Conservation (phyloP, 495 filamentous ascomycete species). For the Penicillium crystallinum region DNA sequence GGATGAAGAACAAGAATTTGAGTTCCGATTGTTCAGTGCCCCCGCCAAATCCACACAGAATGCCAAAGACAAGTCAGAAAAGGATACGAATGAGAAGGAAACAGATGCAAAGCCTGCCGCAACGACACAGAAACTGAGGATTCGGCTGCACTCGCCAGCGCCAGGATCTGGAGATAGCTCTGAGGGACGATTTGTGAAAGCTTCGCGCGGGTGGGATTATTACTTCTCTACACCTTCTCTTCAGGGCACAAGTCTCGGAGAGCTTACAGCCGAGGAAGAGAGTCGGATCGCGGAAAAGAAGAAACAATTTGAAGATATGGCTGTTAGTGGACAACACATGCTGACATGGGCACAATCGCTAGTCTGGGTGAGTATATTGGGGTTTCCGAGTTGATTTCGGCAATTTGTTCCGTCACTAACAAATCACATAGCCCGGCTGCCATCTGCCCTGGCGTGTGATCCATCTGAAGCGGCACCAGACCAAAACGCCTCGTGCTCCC, state of each 20-base stretch:
- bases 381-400: too few relatives aligned
- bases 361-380: constrained; percentile 33
- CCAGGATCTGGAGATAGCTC: constrained; percentile 21
- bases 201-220: constrained; percentile 43
- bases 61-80: not conserved
- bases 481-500: constrained; percentile 27
- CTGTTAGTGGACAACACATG: constrained; percentile 36
- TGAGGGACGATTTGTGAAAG: constrained; percentile 39
- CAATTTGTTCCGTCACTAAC: not conserved
- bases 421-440: constrained; percentile 32
- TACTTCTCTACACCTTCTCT: constrained; percentile 37
- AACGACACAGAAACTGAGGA: constrained; percentile 35
- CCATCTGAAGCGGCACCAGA: constrained; percentile 35
- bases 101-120: not conserved
- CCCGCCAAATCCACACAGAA: constrained; percentile 17
- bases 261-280: not conserved
- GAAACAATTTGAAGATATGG: constrained; percentile 37
- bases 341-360: constrained; percentile 29
- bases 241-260: constrained; percentile 11
- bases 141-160: constrained; percentile 39
- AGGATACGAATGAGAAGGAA: not conserved
- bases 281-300: constrained; percentile 19
- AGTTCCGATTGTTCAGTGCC: constrained; percentile 43
- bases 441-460: constrained; percentile 43
- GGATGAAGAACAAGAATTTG: constrained; percentile 45